phyloP scores from a whole-genome alignment of 345 rosid genomes.

The Noccaea caerulescens region DNA sequence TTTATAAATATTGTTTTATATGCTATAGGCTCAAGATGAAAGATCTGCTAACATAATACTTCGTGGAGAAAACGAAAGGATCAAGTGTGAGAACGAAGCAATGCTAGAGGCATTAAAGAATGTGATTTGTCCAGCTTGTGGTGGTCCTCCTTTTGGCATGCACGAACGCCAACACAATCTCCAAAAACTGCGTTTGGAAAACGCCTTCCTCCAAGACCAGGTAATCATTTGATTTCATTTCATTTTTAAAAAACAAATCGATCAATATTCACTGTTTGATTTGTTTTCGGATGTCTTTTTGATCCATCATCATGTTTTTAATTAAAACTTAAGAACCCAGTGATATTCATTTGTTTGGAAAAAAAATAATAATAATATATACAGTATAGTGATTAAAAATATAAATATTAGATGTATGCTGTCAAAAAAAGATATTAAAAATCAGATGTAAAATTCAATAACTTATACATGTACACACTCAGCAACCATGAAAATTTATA shows the following conservation, averaged over 20 bases:
- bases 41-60: slow-evolving; percentile 55
- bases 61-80: slow-evolving; percentile 61
- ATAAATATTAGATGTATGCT: not conserved
- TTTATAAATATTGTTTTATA: not conserved
- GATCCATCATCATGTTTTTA: not conserved
- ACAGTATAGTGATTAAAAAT: not conserved
- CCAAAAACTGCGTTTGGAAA: slow-evolving; percentile 53
- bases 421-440: no score
- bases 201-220: slow-evolving; percentile 54
- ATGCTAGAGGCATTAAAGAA: slow-evolving; percentile 59
- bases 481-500: no score
- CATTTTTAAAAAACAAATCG: not conserved
- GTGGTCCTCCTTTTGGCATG: slow-evolving; percentile 62
- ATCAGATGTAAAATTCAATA: no score
- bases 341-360: not conserved
- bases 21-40: slow-evolving; percentile 59
- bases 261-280: not conserved
- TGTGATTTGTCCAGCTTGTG: slow-evolving; percentile 67
- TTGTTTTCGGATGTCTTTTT: not conserved
- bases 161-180: slow-evolving; percentile 50
- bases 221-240: slow-evolving; percentile 32
- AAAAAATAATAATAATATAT: not conserved
- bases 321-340: not conserved
- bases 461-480: no score
- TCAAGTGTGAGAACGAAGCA: slow-evolving; percentile 55